A percentile compares a stretch with the other conserved stretches of the same genome.
Evolutionary conservation across 495 filamentous ascomycete species (phyloP).

Genomic region (Hyaloscypha variabilis): DNA sequence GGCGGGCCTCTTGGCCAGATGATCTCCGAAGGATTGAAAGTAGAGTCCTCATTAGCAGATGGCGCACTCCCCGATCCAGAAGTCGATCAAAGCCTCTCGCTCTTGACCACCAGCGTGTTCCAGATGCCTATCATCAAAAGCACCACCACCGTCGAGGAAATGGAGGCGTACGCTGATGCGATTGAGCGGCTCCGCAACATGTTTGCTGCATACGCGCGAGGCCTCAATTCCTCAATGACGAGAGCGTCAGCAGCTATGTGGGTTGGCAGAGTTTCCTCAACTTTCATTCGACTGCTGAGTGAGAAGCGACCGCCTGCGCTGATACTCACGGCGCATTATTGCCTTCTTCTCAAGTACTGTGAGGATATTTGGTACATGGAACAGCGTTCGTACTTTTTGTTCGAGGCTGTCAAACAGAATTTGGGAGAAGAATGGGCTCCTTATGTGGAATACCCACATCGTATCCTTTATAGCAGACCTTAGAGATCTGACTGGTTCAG

Average conservation of each 20-base stretch:
- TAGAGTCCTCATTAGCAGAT: background rate
- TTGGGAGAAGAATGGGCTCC: constrained; percentile 13
- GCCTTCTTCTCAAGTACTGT: constrained; percentile 6
- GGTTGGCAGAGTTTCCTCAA: constrained; percentile 5
- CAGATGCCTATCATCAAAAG: constrained; percentile 7
- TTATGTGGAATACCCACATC: constrained; percentile 10
- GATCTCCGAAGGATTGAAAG: background rate
- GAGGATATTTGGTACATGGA: constrained; percentile 17
- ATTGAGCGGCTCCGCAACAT: constrained; percentile 10
- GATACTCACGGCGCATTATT: constrained; percentile 20
- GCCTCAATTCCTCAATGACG: background rate
- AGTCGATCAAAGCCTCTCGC: constrained; percentile 8
- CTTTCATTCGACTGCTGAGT: constrained; percentile 11
- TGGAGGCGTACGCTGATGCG: constrained; percentile 17
- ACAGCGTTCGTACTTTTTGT: constrained; percentile 6
- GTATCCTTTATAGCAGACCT: constrained; percentile 4
- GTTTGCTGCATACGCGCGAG: constrained; percentile 9
- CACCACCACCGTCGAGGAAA: constrained; percentile 17
- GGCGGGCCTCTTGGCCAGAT: constrained; percentile 19
- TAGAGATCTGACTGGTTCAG: background rate
- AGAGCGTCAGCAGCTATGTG: constrained; percentile 9
- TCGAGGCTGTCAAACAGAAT: constrained; percentile 9
- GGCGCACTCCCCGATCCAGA: constrained; percentile 1
- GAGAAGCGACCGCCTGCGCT: constrained; percentile 16
- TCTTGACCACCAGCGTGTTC: background rate